phyloP scores from a whole-genome alignment of 345 rosid species.

The Linum usitatissimum region DNA sequence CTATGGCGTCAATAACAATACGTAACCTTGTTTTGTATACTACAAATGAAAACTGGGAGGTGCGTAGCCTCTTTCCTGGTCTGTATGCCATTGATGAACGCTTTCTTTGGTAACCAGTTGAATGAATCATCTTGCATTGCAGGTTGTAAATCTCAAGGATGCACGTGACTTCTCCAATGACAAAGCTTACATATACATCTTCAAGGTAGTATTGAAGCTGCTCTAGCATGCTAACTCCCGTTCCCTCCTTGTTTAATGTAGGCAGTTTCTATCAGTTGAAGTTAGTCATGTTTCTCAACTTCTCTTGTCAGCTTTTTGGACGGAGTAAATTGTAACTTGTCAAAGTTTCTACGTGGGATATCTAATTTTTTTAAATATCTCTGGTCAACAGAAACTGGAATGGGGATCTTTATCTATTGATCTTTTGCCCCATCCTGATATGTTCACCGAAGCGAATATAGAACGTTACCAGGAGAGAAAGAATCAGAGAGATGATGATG shows the following conservation, averaged over 20 bases:
- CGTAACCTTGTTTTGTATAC: constrained; percentile 71
- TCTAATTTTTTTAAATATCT: constrained; percentile 24
- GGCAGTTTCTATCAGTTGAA: constrained; percentile 2
- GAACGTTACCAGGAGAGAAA: constrained; percentile 52
- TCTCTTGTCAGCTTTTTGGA: not conserved
- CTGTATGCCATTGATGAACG: not conserved
- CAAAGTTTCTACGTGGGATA: not conserved
- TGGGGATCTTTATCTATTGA: constrained; percentile 96
- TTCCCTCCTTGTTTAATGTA: not conserved
- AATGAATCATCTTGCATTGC: constrained; percentile 14
- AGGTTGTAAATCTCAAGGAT: constrained; percentile 95
- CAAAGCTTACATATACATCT: constrained; percentile 74
- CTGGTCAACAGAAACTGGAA: constrained; percentile 76
- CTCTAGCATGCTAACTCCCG: not conserved
- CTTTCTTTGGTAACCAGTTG: constrained; percentile 5
- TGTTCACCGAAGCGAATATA: constrained; percentile 85
- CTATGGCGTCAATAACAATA: constrained; percentile 86
- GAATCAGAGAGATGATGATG: constrained; percentile 85
- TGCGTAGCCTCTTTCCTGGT: constrained; percentile 17
- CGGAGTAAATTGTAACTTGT: not conserved
- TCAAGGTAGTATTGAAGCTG: constrained; percentile 50
- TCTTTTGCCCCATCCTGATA: constrained; percentile 99
- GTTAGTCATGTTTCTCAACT: not conserved
- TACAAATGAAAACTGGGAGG: constrained; percentile 97
- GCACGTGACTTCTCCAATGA: constrained; percentile 78